A percentile compares a stretch with the other conserved stretches of the same genome.
Conservation (phyloP, 768 basidiomycete species). For the Hemileccinum rubropunctum region DNA sequence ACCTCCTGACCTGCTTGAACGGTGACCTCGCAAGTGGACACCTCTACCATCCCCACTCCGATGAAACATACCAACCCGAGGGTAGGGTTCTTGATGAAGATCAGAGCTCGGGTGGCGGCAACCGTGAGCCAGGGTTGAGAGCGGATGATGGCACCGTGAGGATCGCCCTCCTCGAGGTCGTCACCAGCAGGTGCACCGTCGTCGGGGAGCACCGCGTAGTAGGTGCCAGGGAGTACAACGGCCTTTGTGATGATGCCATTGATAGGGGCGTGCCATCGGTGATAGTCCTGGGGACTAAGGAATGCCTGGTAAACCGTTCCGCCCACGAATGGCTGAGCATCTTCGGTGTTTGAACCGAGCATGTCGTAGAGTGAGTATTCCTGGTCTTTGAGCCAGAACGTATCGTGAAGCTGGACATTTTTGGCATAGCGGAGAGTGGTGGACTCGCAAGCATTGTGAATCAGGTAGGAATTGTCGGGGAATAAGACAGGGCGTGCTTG, state of each 20-base stretch:
- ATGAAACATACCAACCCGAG: conserved; percentile 57
- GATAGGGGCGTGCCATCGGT: conserved; percentile 62
- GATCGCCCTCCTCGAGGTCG: conserved; percentile 2
- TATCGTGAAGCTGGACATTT: conserved; percentile 40
- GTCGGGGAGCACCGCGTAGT: conserved; percentile 13
- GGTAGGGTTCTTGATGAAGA: conserved; percentile 50
- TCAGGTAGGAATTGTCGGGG: conserved; percentile 23
- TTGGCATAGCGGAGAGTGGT: conserved; percentile 33
- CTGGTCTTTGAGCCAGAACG: conserved; percentile 59
- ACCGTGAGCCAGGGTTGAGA: conserved; percentile 42
- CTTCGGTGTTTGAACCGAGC: conserved; percentile 30
- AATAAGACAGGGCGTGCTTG: conserved; percentile 36
- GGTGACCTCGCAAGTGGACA: conserved; percentile 53
- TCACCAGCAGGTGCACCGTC: neutral
- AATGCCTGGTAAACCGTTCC: conserved; percentile 56
- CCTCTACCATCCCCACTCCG: conserved; percentile 60
- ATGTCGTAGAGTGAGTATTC: conserved; percentile 59
- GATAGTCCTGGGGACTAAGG: conserved; percentile 50
- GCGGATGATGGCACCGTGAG: conserved; percentile 19
- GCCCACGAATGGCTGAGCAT: conserved; percentile 42
- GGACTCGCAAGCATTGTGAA: conserved; percentile 55
- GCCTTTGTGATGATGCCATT: conserved; percentile 37
- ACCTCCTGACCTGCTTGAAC: conserved; percentile 45
- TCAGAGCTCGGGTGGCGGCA: conserved; percentile 47
- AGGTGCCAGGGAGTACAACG: conserved; percentile 27